Evolutionary conservation across 164 flowering plant species (phyloP).

Genomic region (Annona cherimola): DNA sequence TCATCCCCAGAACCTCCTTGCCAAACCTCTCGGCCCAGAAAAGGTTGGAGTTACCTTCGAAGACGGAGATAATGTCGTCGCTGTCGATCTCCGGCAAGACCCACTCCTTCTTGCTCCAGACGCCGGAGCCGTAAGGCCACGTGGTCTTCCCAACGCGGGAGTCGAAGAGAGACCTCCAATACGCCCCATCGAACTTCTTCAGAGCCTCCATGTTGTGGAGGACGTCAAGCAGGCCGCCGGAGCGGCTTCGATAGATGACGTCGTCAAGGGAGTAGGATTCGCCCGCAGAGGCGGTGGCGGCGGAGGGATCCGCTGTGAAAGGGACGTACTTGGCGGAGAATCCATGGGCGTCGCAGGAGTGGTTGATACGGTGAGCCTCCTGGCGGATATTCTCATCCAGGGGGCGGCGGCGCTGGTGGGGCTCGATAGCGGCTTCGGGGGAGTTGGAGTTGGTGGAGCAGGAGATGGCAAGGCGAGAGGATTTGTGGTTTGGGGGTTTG

Average conservation of each 20-base stretch:
- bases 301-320: slow-evolving; percentile 38
- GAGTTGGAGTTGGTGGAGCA: slow-evolving; percentile 8
- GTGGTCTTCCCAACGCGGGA: slow-evolving; percentile 76
- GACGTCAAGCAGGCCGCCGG: slow-evolving; percentile 88
- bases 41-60: slow-evolving; percentile 81
- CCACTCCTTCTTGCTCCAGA: slow-evolving; percentile 93
- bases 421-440: neutral
- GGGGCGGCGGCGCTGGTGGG: slow-evolving; percentile 41
- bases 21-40: slow-evolving; percentile 93
- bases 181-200: slow-evolving; percentile 50
- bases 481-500: neutral
- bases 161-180: slow-evolving; percentile 75
- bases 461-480: slow-evolving; percentile 1
- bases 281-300: slow-evolving; percentile 30
- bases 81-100: slow-evolving; percentile 76
- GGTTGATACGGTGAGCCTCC: slow-evolving; percentile 47
- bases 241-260: slow-evolving; percentile 69
- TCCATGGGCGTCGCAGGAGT: slow-evolving; percentile 21
- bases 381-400: slow-evolving; percentile 65
- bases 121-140: slow-evolving; percentile 95
- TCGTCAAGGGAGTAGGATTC: slow-evolving; percentile 78
- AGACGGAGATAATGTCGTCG: slow-evolving; percentile 68
- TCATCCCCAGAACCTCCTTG: slow-evolving; percentile 73
- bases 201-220: slow-evolving; percentile 74
- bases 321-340: slow-evolving; percentile 89